Base-by-base conservation (phyloP, 495 filamentous ascomycete species). In the Glarea lozoyensis region DNA sequence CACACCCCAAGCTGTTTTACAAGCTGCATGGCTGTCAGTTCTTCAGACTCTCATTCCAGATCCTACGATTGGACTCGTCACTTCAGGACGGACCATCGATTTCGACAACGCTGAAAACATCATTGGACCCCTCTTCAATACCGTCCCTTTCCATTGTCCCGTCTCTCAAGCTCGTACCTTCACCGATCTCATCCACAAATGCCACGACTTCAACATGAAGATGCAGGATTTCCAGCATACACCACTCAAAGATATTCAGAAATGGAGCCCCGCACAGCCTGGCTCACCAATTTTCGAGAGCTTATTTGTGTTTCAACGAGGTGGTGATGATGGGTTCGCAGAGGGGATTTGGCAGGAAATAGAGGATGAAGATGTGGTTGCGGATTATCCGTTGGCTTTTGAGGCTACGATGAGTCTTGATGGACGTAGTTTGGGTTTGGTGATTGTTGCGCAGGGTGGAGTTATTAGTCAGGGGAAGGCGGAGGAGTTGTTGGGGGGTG, bases 71-170 rank as follows among this genome's bases (percentile, higher is more conserved):
- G 85, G 85, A 2, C 59, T 83, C 4, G 69, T 92, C 16, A 70
- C 82, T 1, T 84, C 85, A 13, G 86, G 86, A 2, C 69, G 86
- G 39, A 68, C 74, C 10, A 69, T 94, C 2, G 71, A 81, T 18
- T 56, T 81, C 15, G 70, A 81, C 20, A 72, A 66, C 1, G 73
- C 78, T 11, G 86, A 94, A 24, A 61, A 68, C 7, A 72, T 83
- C 6, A 74, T 89, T 40, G 92, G 92, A 0, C 90, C 90, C 0
- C 59, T 94, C 3, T 94, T 97, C 69, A 97, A 96, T 60, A 95
- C 89, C 0, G 66, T 95, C 0, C 86, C 89, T 6, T 83, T 81
- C 53, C 61, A 68, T 27, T 56, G 80, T 10, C 56, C 69, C 7
- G 41, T 73, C 7, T 53, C 62, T 19, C 49, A 60, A 12, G 37